A percentile compares a stretch with the other conserved stretches of the same genome.
Evolutionary conservation across 2,329 filamentous ascomycete genomes (phyloP).

Genomic region (Cladobotryum protrusum): DNA sequence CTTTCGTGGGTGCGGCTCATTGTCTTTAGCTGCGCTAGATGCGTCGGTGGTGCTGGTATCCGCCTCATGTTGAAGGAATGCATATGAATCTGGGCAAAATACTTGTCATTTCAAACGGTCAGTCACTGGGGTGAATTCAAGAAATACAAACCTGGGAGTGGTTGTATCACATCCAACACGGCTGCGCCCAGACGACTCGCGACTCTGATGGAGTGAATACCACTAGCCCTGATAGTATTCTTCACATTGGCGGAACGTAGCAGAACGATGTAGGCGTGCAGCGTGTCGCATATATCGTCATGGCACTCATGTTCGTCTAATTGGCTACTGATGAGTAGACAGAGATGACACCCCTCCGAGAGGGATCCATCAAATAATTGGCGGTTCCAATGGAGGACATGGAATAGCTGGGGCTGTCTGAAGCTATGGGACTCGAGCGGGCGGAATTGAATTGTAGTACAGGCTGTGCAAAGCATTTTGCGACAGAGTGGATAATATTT

Average conservation of each 20-base stretch:
- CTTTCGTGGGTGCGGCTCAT: neutral
- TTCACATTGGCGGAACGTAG: neutral
- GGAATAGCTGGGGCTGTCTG: neutral
- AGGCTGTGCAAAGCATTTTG: neutral
- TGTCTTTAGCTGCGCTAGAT: neutral
- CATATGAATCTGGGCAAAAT: neutral
- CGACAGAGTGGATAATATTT: too few relatives aligned
- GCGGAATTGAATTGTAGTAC: neutral
- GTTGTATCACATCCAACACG: neutral
- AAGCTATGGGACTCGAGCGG: neutral
- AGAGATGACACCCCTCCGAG: neutral
- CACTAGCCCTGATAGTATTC: neutral
- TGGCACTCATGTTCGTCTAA: neutral
- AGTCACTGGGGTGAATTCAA: neutral
- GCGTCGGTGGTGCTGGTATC: neutral
- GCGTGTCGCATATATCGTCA: neutral
- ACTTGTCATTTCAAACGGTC: neutral
- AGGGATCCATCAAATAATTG: neutral
- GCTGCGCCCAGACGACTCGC: neutral
- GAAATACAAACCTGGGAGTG: neutral
- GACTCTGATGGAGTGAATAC: neutral
- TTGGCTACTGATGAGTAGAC: conserved; percentile 1
- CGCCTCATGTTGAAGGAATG: neutral
- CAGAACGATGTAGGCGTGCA: conserved; percentile 1
- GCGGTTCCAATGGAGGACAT: neutral